Conservation (phyloP, 1,139 yeast species). For the Keqinozyma sinolaborantium region DNA sequence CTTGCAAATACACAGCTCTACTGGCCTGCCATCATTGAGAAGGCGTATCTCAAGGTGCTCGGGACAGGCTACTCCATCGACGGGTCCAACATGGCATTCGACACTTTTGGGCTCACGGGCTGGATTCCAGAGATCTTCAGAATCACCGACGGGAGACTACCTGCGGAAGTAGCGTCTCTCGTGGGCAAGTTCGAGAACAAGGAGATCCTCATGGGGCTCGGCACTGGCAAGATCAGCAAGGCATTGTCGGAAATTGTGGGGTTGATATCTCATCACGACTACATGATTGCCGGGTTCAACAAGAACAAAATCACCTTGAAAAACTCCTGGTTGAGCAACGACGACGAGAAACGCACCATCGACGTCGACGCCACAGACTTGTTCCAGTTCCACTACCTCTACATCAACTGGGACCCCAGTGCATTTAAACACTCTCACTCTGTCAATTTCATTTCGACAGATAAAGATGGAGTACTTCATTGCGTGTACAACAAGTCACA, state of each 20-base stretch:
- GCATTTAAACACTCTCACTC: slow-evolving; percentile 17
- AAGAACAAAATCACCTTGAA: slow-evolving; percentile 24
- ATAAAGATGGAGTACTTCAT: slow-evolving; percentile 1
- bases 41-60: slow-evolving; percentile 64
- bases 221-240: slow-evolving; percentile 55
- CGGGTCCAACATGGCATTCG: slow-evolving; percentile 83
- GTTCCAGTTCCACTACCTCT: slow-evolving; percentile 52
- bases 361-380: slow-evolving; percentile 21
- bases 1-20: slow-evolving; percentile 30
- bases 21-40: slow-evolving; percentile 78
- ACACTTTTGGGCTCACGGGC: slow-evolving; percentile 61
- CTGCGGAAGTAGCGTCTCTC: slow-evolving; percentile 30
- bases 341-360: slow-evolving; percentile 14
- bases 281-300: slow-evolving; percentile 22
- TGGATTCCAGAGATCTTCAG: slow-evolving; percentile 69
- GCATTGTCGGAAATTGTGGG: slow-evolving; percentile 32
- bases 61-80: slow-evolving; percentile 59
- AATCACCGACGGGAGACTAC: slow-evolving; percentile 25
- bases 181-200: slow-evolving; percentile 28
- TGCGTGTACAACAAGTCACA: slow-evolving; percentile 44
- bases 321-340: slow-evolving; percentile 19
- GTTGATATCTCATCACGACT: slow-evolving; percentile 67
- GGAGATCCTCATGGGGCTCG: slow-evolving; percentile 55
- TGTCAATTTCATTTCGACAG: slow-evolving; percentile 27
- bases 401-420: slow-evolving; percentile 64